Evolutionary conservation across 768 basidiomycete species (phyloP).

Genomic region (Leccinum aurantiacum): DNA sequence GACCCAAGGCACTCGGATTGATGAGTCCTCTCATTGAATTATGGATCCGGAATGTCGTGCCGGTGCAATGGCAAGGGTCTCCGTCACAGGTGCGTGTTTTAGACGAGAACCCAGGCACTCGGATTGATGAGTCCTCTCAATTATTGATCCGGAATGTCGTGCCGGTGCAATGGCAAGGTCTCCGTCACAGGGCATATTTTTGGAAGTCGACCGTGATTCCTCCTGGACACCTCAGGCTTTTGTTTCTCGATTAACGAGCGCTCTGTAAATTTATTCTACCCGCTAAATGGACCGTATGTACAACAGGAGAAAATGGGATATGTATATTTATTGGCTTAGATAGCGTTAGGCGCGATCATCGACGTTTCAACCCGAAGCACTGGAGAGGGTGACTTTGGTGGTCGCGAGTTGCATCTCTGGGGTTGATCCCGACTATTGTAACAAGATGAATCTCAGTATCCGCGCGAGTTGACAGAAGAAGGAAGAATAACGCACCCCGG

Average conservation of each 20-base stretch:
- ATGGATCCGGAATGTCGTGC: too few relatives aligned
- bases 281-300: background rate
- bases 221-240: background rate
- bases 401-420: background rate
- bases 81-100: too few relatives aligned
- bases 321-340: background rate
- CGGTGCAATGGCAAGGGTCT: too few relatives aligned
- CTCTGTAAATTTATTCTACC: background rate
- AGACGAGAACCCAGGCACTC: too few relatives aligned
- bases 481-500: conserved; percentile 6
- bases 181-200: background rate
- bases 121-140: too few relatives aligned
- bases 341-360: background rate
- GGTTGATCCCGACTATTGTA: background rate
- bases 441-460: conserved; percentile 1
- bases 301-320: background rate
- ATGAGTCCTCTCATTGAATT: too few relatives aligned
- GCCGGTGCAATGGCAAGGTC: too few relatives aligned
- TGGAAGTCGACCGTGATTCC: background rate
- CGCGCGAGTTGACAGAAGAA: background rate
- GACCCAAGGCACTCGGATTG: too few relatives aligned
- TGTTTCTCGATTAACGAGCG: background rate
- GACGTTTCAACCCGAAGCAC: background rate
- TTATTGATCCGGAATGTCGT: too few relatives aligned
- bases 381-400: fast-evolving